Evolutionary conservation across 2,329 filamentous ascomycete species (phyloP).

Genomic region (Rhytidhysteron rufulum): DNA sequence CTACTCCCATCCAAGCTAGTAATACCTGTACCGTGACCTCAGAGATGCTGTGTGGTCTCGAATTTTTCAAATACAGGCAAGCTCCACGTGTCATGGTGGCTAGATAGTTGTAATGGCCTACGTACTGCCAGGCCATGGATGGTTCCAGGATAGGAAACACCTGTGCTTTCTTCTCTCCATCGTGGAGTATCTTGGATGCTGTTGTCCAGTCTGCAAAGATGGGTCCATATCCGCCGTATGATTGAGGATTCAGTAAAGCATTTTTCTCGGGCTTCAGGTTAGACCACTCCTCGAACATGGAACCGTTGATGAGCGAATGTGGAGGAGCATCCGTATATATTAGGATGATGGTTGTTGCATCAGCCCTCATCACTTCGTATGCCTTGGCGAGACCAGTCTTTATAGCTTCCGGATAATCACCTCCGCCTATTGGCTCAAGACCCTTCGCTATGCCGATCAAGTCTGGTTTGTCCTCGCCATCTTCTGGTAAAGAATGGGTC

Average conservation of each 20-base stretch:
- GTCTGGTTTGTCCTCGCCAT: slow-evolving; percentile 2
- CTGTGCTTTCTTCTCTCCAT: slow-evolving; percentile 38
- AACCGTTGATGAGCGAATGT: slow-evolving; percentile 34
- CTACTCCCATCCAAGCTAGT: slow-evolving; percentile 44
- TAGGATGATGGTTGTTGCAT: slow-evolving; percentile 48
- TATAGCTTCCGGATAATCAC: slow-evolving; percentile 47
- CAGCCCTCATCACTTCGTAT: slow-evolving; percentile 45
- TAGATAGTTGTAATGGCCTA: slow-evolving; percentile 41
- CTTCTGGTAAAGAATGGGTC: slow-evolving; percentile 8
- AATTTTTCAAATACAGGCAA: slow-evolving; percentile 31
- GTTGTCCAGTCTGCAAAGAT: slow-evolving; percentile 46
- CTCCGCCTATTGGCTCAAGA: slow-evolving; percentile 33
- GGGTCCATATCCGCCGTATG: slow-evolving; percentile 31
- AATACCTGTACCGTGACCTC: slow-evolving; percentile 41
- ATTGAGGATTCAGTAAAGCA: slow-evolving; percentile 9
- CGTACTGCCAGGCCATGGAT: slow-evolving; percentile 7
- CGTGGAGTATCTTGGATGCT: slow-evolving; percentile 31
- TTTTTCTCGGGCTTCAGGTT: slow-evolving; percentile 29
- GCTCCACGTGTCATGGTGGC: slow-evolving; percentile 41
- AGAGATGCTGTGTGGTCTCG: slow-evolving; percentile 32
- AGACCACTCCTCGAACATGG: slow-evolving; percentile 16
- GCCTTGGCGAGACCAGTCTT: slow-evolving; percentile 49
- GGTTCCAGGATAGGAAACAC: slow-evolving; percentile 42
- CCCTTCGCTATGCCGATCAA: slow-evolving; percentile 12
- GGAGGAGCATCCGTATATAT: slow-evolving; percentile 49